phyloP scores from a whole-genome alignment of 805 yeast genomes.

The Saccharomyces cerevisiae region DNA sequence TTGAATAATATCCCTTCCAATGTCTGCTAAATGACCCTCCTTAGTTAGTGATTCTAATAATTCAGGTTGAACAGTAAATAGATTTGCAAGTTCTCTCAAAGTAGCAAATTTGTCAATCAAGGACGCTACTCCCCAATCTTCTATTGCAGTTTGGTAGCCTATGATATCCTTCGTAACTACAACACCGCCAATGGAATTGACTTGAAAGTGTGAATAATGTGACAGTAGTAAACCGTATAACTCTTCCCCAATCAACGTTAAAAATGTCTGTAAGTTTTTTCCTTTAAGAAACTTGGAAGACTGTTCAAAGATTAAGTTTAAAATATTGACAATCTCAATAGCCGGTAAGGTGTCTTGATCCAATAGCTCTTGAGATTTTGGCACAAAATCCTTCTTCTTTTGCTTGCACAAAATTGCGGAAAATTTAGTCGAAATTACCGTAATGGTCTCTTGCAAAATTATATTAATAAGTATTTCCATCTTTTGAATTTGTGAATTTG shows the following conservation, averaged over 20 bases:
- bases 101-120: constrained; percentile 58
- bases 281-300: constrained; percentile 34
- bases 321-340: constrained; percentile 48
- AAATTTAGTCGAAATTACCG: constrained; percentile 45
- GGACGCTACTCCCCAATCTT: constrained; percentile 56
- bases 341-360: constrained; percentile 69
- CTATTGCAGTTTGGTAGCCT: constrained; percentile 60
- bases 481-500: constrained; percentile 51
- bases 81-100: constrained; percentile 71
- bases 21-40: constrained; percentile 66
- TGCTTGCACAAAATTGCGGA: constrained; percentile 51
- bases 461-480: constrained; percentile 61
- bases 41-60: constrained; percentile 67
- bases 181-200: constrained; percentile 76
- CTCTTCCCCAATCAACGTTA: constrained; percentile 49
- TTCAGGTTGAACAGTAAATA: constrained; percentile 79
- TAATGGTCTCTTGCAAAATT: constrained; percentile 51
- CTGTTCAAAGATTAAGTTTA: constrained; percentile 29
- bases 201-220: constrained; percentile 68
- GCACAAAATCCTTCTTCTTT: constrained; percentile 61
- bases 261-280: constrained; percentile 43
- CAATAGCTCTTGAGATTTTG: constrained; percentile 35
- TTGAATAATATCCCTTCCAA: constrained; percentile 54
- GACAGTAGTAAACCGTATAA: constrained; percentile 51
- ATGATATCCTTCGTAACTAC: constrained; percentile 76